Base-by-base conservation (phyloP, 371 early-diverging fungal species). In the Apophysomyces variabilis region DNA sequence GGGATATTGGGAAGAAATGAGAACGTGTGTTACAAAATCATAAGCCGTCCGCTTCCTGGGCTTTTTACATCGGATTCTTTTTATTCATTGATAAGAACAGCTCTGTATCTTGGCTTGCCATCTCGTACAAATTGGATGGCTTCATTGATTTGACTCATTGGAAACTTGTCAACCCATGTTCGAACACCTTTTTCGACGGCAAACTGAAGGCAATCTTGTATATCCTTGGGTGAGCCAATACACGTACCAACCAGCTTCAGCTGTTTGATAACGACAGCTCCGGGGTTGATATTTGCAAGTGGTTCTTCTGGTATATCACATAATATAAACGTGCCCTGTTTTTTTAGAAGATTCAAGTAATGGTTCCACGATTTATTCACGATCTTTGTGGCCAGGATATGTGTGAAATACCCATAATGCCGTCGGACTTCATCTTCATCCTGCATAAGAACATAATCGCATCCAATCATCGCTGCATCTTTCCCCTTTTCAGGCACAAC, bases 141-240 rank as follows among this genome's bases (percentile, higher is more conserved):
- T 46, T 71, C 71, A 35, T 79, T 72, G 62, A 75, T 71, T 56
- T 75, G 46, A n/a, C 67, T 67, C 71, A 92, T 87, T 13, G 85
- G 83, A 72, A 85, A 76, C 61, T 70, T 75, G 67, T 92, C 87
- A 64, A 89, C 84, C 77, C 83, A 83, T 14, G 90, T 90, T 16
- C 74, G 71, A 56, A 91, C 79, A 57, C 82, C 72, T 64, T 89
- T 79, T 73, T 87, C 66, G 61, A 79, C 80, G 4, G 92, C 90
- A 70, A 92, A 88, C 38, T 85, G 78, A 7, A 94, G 80, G 75
- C 87, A 88, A 64, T 86, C 86, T 60, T 77, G 68, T 50, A 90
- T 75, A 9, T 71, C 76, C 1, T 68, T 58, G 32, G 69, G 75
- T 56, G 85, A 78, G 60, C 92, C 93, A 62, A 92, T 91, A 63